Base-by-base conservation (phyloP, 2,329 filamentous ascomycete genomes). In the Epichloe gansuensis region DNA sequence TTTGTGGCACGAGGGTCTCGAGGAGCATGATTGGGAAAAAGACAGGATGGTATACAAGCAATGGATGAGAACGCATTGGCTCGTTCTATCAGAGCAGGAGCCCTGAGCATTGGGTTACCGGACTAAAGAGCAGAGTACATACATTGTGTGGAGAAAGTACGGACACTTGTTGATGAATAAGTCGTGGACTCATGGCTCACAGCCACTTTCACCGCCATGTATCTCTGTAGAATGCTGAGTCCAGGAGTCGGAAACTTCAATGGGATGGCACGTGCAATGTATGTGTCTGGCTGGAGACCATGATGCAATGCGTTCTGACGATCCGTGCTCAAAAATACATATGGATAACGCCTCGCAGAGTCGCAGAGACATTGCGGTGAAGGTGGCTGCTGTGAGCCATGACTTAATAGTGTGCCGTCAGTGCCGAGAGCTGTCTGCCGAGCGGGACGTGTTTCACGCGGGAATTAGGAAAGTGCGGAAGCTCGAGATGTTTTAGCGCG, bases 101-200 rank as follows among this genome's bases (percentile, higher is more conserved):
- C 74, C 73, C 69, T 74, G 70, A 79, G 73, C 66, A 65, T 76
- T 81, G 75, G 77, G 74, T 72, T 69, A 69, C 69, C 61, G 77
- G 78, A 81, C 79, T 82, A 82, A 78, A 76, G 72, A 74, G 74
- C 74, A 68, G 78, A 80, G 76, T 73, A 82, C 78, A 82, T 77
- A 52, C 47, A n/a, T 46, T 46, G 31, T 7, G 17, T 21, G 25
- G 43, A 34, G n/a, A 34, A 12, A n/a, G 13, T 5, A 15, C 8
- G 2, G 8, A 31, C 31, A 31, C 31, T 31, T 31, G 9, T 31
- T 31, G 9, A 11, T 31, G 31, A 8, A 9, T 31, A 11, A 31
- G 8, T 31, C 9, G 4, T 31, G 31, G 31, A 31, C 3, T 31
- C 9, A 31, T 31, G 31, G 31, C 31, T 31, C 31, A 31, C 31